Base-by-base conservation (phyloP, 148 eudicot species). In the Gaultheria prostrata region DNA sequence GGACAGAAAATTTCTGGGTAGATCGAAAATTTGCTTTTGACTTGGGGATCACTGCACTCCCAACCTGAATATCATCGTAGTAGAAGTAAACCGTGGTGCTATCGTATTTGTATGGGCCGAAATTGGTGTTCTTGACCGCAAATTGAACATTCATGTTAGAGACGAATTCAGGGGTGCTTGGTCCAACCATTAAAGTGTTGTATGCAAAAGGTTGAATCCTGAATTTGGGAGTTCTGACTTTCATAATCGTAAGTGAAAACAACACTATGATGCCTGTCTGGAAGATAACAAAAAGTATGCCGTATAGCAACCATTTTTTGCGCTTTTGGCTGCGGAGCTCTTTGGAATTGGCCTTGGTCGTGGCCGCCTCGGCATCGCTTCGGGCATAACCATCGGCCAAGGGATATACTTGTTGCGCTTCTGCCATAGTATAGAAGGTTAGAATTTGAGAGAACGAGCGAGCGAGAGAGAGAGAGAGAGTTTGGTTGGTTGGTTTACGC, bases 51-150 rank as follows among this genome's bases (percentile, higher is more conserved):
- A 39, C 1, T 4, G 77, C 78, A 14, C 50, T 33, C 5, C 88
- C 85, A 24, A 83, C 81, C 11, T 3, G 6, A 0, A 14, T 30
- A 6, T 21, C 85, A 0, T 8, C 10, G 72, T 83, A 86, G 70
- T 45, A 79, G 71, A 86, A 83, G 12, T n/a, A 0, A 20, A 86
- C 8, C 0, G 71, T 72, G 13, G 46, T 49, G 18, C 48, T 30
- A 17, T 32, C 46, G 20, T 14, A 81, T 30, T 69, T 69, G 28
- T 65, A 81, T 4, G 56, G 83, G 18, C 83, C 83, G n/a, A 67
- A 81, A 15, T 69, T 81, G 56, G 83, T 18, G 51, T 86, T 86
- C 81, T 80, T 86, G 43, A 86, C 67, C 8, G 33, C 59, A 28
- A 86, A 65, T 45, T 51, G 32, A 18, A 77, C 73, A 21, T 83